phyloP scores from a whole-genome alignment of 768 basidiomycete species.

The Lentinus tigrinus region DNA sequence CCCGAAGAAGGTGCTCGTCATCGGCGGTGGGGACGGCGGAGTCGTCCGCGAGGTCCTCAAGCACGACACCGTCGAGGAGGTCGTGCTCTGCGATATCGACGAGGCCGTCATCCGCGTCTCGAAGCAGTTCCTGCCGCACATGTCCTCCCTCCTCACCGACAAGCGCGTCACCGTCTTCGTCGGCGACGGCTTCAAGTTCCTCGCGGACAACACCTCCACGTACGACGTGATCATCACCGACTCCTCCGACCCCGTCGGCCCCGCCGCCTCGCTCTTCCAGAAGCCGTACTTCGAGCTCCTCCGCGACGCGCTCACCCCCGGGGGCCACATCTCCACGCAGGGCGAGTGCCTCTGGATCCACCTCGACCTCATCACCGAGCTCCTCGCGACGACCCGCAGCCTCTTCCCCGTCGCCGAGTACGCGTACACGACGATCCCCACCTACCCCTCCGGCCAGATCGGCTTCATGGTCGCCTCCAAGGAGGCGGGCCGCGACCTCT shows the following conservation, averaged over 20 bases:
- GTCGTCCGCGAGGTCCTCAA: conserved; percentile 97
- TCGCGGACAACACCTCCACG: conserved; percentile 78
- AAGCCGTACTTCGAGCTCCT: conserved; percentile 96
- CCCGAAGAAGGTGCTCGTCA: conserved; percentile 93
- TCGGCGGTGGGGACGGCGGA: conserved; percentile 97
- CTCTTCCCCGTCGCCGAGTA: conserved; percentile 86
- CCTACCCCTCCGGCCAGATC: conserved; percentile 98
- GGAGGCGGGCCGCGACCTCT: conserved; percentile 66
- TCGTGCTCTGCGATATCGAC: conserved; percentile 97
- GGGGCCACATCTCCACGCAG: conserved; percentile 93
- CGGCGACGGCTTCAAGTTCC: conserved; percentile 97
- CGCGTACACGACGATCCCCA: conserved; percentile 95
- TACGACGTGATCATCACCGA: conserved; percentile 99
- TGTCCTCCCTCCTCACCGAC: conserved; percentile 80
- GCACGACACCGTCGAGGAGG: conserved; percentile 85
- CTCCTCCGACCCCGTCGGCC: conserved; percentile 96
- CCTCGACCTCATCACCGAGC: conserved; percentile 77
- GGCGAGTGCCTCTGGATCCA: conserved; percentile 96
- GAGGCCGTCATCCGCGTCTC: conserved; percentile 97
- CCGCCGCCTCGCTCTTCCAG: conserved; percentile 91
- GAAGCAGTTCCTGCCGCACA: conserved; percentile 90
- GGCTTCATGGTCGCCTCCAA: conserved; percentile 91
- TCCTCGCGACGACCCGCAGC: conserved; percentile 63
- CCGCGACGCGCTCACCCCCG: conserved; percentile 83
- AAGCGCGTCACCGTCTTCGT: conserved; percentile 82